A percentile compares a stretch with the other conserved stretches of the same genome.
Conservation (phyloP, 2,329 filamentous ascomycete genomes). For the Didymella pomorum region DNA sequence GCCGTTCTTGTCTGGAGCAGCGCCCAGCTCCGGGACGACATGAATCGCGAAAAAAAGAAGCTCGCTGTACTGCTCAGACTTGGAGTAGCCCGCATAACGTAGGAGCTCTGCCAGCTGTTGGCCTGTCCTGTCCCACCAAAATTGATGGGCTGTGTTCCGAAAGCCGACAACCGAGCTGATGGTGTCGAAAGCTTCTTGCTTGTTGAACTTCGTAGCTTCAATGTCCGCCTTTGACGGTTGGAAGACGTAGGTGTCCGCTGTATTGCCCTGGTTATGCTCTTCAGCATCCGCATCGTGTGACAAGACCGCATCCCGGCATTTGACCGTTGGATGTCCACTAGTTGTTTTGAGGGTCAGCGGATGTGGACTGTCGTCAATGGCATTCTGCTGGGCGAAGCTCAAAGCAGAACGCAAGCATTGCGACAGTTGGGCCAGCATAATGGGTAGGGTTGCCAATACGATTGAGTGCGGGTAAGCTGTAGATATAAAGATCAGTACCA, state of each 20-base stretch:
- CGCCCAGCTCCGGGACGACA: constrained; percentile 18
- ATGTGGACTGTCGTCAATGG: background rate
- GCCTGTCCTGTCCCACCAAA: constrained; percentile 23
- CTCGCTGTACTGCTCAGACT: constrained; percentile 20
- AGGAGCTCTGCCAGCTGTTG: constrained; percentile 16
- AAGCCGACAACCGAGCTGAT: constrained; percentile 9
- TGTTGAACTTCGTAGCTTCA: too few species aligned
- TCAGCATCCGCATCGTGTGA: background rate
- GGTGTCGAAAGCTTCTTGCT: background rate
- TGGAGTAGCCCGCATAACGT: constrained; percentile 14
- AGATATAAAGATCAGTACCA: background rate
- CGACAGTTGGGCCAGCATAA: background rate
- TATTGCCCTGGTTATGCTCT: background rate
- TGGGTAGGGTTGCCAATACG: background rate
- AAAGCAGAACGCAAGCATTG: background rate
- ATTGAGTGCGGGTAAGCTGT: too few species aligned
- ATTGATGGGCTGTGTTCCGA: constrained; percentile 13
- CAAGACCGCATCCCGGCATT: background rate
- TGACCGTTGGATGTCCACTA: background rate
- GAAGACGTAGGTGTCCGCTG: background rate
- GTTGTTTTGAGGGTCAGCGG: background rate
- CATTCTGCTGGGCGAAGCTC: background rate
- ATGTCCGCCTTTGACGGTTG: background rate
- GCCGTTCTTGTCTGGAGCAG: constrained; percentile 13
- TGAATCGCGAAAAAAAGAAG: constrained; percentile 23